A percentile compares a stretch with the other conserved stretches of the same genome.
Evolutionary conservation across 1,284 basidiomycete species (phyloP).

Genomic region (Peniophora sp.): DNA sequence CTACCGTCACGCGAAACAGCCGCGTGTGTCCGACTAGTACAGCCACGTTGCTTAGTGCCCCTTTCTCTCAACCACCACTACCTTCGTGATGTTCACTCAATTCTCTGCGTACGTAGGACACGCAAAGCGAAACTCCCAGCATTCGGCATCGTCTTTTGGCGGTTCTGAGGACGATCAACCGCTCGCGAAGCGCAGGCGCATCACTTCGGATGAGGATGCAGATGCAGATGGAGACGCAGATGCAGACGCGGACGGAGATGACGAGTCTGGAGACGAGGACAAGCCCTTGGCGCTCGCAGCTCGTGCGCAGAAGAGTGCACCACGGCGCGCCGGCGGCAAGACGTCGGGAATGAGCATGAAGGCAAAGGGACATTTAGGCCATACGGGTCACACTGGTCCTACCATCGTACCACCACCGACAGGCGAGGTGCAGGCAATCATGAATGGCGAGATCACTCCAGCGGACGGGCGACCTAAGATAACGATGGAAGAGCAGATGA

Average conservation of each 20-base stretch:
- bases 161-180: constrained; percentile 22
- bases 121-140: constrained; percentile 15
- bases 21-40: not conserved
- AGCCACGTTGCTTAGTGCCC: constrained; percentile 10
- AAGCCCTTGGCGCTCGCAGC: constrained; percentile 55
- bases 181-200: constrained; percentile 23
- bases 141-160: constrained; percentile 34
- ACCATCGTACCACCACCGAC: constrained; percentile 26
- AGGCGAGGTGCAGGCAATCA: constrained; percentile 32
- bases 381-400: constrained; percentile 45
- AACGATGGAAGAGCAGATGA: constrained; percentile 72
- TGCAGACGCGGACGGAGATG: not conserved
- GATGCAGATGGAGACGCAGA: constrained; percentile 25
- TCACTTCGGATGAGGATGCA: constrained; percentile 28
- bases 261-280: constrained; percentile 55
- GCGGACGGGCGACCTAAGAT: constrained; percentile 43
- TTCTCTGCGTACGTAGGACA: constrained; percentile 13
- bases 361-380: constrained; percentile 46
- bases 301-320: constrained; percentile 24
- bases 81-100: constrained; percentile 12
- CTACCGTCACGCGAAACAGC: not conserved
- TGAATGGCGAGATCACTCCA: constrained; percentile 31
- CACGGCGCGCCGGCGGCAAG: constrained; percentile 41
- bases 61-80: constrained; percentile 17
- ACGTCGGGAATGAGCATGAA: constrained; percentile 46